Conservation (phyloP, 768 basidiomycete genomes). For the Peribolospora kevripleyi region DNA sequence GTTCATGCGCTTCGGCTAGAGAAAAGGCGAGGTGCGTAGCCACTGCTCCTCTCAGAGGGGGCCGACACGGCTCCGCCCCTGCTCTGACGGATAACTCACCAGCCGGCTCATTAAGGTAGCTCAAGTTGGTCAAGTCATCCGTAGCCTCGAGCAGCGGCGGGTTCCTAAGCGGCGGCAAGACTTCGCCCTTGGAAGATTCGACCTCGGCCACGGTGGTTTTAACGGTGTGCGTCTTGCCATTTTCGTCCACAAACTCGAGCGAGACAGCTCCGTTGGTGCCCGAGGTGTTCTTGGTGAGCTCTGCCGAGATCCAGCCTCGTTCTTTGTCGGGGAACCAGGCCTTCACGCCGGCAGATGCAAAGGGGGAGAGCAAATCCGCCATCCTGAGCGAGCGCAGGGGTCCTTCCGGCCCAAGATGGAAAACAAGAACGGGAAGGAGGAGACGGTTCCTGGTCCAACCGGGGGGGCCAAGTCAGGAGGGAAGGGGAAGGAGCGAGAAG, state of each 20-base stretch:
- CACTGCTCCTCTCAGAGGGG: neutral
- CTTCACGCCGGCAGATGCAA: no score
- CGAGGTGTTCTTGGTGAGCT: conserved; percentile 43
- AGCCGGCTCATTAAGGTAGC: conserved; percentile 91
- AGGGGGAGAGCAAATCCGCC: no score
- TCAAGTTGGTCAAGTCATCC: conserved; percentile 92
- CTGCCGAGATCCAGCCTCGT: conserved; percentile 76
- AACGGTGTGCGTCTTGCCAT: conserved; percentile 62
- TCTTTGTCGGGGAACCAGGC: conserved; percentile 69
- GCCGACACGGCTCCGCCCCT: neutral
- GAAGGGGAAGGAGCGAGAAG: no score
- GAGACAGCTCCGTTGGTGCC: conserved; percentile 42
- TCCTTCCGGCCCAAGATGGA: no score
- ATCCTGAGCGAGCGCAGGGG: no score
- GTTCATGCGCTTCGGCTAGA: neutral
- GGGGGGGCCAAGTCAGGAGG: no score
- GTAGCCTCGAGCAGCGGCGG: conserved; percentile 88
- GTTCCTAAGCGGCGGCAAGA: conserved; percentile 80
- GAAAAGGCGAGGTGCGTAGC: neutral
- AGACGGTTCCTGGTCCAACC: no score
- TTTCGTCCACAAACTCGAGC: conserved; percentile 68
- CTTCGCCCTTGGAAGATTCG: conserved; percentile 23
- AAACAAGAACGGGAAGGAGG: no score
- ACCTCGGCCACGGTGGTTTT: conserved; percentile 59
- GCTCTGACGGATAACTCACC: conserved; percentile 28